These are phyloP conservation scores for Amanita thiersii DNA, from an alignment of 768 basidiomycete species.

Conservation along the genomic window DNA sequence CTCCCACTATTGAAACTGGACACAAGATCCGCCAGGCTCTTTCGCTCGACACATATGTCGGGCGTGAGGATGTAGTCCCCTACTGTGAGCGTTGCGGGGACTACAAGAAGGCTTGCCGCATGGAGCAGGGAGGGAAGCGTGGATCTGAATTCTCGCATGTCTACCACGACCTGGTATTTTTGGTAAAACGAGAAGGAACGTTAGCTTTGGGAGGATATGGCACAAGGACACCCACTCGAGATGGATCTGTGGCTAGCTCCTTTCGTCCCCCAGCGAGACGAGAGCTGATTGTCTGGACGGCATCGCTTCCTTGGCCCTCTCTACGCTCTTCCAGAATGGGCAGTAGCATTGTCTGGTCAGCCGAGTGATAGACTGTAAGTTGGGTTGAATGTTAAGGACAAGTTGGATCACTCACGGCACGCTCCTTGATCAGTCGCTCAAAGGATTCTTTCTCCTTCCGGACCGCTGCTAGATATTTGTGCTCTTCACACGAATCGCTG, in stretches of 20 bases:
- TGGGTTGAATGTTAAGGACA: neutral
- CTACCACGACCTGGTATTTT: conserved; percentile 73
- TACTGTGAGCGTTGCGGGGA: conserved; percentile 90
- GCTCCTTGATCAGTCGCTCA: conserved; percentile 85
- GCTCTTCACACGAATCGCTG: conserved; percentile 87
- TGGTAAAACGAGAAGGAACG: neutral
- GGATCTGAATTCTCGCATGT: conserved; percentile 95
- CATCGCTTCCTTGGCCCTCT: conserved; percentile 29
- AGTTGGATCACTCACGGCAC: conserved; percentile 52
- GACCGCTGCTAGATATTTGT: conserved; percentile 85
- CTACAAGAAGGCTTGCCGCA: conserved; percentile 65
- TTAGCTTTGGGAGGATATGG: neutral
- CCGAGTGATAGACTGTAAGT: neutral
- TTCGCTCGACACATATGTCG: conserved; percentile 93
- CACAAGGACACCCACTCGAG: conserved; percentile 33
- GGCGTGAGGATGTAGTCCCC: conserved; percentile 96
- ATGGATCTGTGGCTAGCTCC: conserved; percentile 55
- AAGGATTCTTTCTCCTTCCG: conserved; percentile 92
- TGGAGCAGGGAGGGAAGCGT: conserved; percentile 86
- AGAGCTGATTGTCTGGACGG: conserved; percentile 76
- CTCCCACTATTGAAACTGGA: conserved; percentile 91
- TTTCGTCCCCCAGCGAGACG: conserved; percentile 82
- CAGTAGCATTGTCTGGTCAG: conserved; percentile 74
- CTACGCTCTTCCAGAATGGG: conserved; percentile 64
- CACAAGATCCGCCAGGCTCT: conserved; percentile 89